Evolutionary conservation across 2,329 filamentous ascomycete species (phyloP), one percentile per base, ranked within the genome.

Genomic region (Penicillium rolfsii): DNA sequence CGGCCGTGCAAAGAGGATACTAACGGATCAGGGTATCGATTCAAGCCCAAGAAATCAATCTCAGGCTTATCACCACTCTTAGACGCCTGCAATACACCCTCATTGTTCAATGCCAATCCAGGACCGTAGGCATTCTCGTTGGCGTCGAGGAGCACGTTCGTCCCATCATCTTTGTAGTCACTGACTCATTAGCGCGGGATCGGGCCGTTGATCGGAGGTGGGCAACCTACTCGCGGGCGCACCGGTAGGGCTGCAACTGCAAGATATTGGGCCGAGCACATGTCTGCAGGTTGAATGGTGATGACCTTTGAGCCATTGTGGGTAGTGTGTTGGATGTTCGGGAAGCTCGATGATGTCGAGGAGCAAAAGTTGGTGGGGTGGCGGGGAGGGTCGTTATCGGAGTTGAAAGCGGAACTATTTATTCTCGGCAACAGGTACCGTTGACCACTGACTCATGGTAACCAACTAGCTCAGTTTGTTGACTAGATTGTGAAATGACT

Each of bases 111-210:
- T 2, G 83, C 80, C 52, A 97, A 81, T 1, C 91, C 89, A 0
- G 95, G 94, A 0, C 95, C 95, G 72, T 90, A 97, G 61, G 95
- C 93, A 74, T 99, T 99, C 81, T 99, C 95, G 73, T 99, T 99
- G 70, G 95, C 95, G 76, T 99, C 95, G 67, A 99, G 90, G 55
- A 99, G 89, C 71, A 98, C 88, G 73, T 98, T 98, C 61, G 88
- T 94, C 68, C 95, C 95, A 75, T 99, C 91, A 76, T 99, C 94
- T 81, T 99, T 97, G 85, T 99, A 98, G 85, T 99, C 95, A 81
- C 92, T 96, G 74, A 72, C 54, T 70, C 65, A 64, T 75, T 66
- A 72, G 68, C 64, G 58, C 55, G 59, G 45, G 52, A 57, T 64
- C 55, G 58, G 55, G 40, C 28, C 46, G 58, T 52, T 57, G 14